Percentiles rank a stretch among this genome's conserved stretches.
These are phyloP conservation scores for Paecilomyces dactylethromorphus DNA, from an alignment of 2,329 filamentous ascomycete genomes.

Conservation along the genomic window DNA sequence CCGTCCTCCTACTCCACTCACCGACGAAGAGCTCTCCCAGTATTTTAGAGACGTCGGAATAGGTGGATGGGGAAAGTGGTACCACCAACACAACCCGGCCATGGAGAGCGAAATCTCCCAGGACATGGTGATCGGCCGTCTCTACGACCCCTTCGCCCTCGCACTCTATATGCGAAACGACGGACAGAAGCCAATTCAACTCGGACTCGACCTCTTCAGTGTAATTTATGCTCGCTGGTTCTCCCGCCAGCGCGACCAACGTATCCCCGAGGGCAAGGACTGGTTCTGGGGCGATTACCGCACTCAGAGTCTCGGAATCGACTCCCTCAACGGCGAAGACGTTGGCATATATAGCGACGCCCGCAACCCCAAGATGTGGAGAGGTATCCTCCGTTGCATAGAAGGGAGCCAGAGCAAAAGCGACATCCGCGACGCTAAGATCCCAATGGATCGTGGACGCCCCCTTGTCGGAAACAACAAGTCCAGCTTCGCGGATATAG, in stretches of 20 bases:
- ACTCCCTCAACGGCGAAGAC: slow-evolving; percentile 48
- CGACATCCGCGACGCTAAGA: slow-evolving; percentile 21
- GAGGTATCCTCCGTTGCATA: slow-evolving; percentile 39
- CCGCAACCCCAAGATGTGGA: slow-evolving; percentile 42
- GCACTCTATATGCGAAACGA: slow-evolving; percentile 13
- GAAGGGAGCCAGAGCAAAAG: slow-evolving; percentile 20
- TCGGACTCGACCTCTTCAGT: slow-evolving; percentile 42
- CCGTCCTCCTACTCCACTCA: slow-evolving; percentile 18
- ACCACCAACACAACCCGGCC: slow-evolving; percentile 37
- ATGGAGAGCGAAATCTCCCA: slow-evolving; percentile 43
- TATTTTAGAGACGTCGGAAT: slow-evolving; percentile 35
- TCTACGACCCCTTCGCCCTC: slow-evolving; percentile 47
- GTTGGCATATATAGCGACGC: slow-evolving; percentile 41
- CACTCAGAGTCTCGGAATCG: slow-evolving; percentile 50
- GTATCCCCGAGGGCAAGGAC: slow-evolving; percentile 38
- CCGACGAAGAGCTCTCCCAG: slow-evolving; percentile 24
- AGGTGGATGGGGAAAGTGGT: slow-evolving; percentile 47
- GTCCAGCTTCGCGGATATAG: slow-evolving; percentile 22
- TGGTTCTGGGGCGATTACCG: slow-evolving; percentile 56
- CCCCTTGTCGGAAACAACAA: slow-evolving; percentile 13
- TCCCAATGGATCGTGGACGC: slow-evolving; percentile 21
- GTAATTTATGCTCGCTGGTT: slow-evolving; percentile 43
- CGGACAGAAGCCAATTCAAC: slow-evolving; percentile 34
- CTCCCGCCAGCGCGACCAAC: slow-evolving; percentile 40
- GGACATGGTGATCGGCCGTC: slow-evolving; percentile 47